Evolutionary conservation across 805 yeast genomes (phyloP), one percentile per base, ranked within the genome.

Genomic region (Lachancea mirantina): DNA sequence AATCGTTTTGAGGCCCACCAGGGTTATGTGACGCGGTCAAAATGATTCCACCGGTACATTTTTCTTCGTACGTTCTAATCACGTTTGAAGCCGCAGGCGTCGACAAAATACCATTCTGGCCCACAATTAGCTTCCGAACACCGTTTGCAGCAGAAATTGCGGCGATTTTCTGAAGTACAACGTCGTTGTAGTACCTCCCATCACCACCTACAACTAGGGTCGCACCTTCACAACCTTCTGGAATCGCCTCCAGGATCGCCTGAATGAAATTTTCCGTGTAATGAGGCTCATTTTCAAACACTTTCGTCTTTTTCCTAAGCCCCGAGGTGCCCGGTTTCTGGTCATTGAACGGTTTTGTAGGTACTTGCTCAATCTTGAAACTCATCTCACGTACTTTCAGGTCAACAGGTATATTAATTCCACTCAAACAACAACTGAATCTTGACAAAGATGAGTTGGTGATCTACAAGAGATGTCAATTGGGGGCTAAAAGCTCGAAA

Each of bases 321-420:
- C 98, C 98, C 6, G 97, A 89, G 14, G 98, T 89, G 22, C 98
- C 98, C 8, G 98, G 97, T 58, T 88, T 92, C 59, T 89, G 98
- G 63, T 88, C 98, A 26, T 62, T 68, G 60, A 74, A 89, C 1
- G 95, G 78, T 8, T 70, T 75, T 14, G 97, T 88, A 23, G 70
- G 53, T 26, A 84, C 67, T 14, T 53, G 44, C 23, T 47, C 42
- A 13, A 52, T 41, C 19, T 41, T 38, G 16, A 40, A 39, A 2
- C 53, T 45, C 60, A 55, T 55, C 30, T n/a, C n/a, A n/a, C n/a
- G n/a, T n/a, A n/a, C n/a, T n/a, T n/a, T n/a, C n/a, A n/a, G n/a
- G n/a, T n/a, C n/a, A n/a, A n/a, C n/a, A n/a, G n/a, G n/a, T n/a
- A n/a, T n/a, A n/a, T n/a, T n/a, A n/a, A n/a, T n/a, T n/a, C n/a